Conservation (phyloP, 495 filamentous ascomycete genomes). For the Schizothecium vesticola region DNA sequence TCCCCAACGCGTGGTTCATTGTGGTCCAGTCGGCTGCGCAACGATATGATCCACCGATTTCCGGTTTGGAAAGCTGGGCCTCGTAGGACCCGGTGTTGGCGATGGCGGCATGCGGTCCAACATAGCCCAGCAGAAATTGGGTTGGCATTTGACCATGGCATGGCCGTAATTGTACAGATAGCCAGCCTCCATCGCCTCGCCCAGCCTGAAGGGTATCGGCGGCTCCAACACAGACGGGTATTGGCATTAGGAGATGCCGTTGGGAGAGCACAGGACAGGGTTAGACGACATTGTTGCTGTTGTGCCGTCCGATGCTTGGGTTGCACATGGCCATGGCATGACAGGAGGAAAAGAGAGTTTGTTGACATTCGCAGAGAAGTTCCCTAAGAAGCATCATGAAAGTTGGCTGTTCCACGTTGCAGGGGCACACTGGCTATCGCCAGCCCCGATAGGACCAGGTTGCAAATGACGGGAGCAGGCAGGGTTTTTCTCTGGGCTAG, state of each 20-base stretch:
- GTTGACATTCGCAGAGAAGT: not conserved
- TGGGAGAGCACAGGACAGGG: not conserved
- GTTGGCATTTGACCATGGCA: not conserved
- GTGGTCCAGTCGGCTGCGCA: slow-evolving; percentile 12
- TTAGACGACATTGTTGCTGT: not conserved
- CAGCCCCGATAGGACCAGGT: not conserved
- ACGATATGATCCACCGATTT: not conserved
- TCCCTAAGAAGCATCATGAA: not conserved
- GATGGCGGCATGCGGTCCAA: slow-evolving; percentile 10
- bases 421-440: not conserved
- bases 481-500: not conserved
- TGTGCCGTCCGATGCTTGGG: not conserved
- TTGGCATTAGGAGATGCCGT: not conserved
- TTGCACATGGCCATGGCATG: not conserved
- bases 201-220: not conserved
- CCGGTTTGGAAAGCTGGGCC: not conserved
- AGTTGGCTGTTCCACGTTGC: not conserved
- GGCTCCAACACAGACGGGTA: not conserved
- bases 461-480: not conserved
- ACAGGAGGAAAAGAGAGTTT: not conserved
- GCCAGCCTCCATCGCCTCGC: slow-evolving; percentile 3
- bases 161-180: not conserved
- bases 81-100: not conserved
- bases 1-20: slow-evolving; percentile 15
- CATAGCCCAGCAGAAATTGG: not conserved